Evolutionary conservation across 768 basidiomycete genomes (phyloP), one percentile per base, ranked within the genome.

Genomic region (Dendrothele bispora): DNA sequence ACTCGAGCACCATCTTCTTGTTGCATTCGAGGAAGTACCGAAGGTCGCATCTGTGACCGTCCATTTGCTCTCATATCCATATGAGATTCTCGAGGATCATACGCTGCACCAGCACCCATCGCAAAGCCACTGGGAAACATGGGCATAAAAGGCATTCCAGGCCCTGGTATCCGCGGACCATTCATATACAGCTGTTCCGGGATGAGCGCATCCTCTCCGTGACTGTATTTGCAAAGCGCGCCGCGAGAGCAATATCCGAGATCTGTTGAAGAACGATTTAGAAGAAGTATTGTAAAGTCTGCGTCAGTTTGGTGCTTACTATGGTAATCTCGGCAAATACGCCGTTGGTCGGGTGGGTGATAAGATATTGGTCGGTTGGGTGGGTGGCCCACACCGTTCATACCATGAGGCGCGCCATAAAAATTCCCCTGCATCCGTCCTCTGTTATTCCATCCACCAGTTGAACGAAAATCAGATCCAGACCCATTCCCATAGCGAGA

Each of bases 211-310:
- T 95, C 91, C 2, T 91, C 90, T 29, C 90, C 92, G 57, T 98
- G 95, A 51, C 89, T 92, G 67, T 83, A 98, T 61, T 91, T 93
- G 76, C 95, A 98, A 51, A 79, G 78, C 17, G 80, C 84, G 39
- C 95, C 95, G 26, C 93, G 83, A 32, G 89, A 81, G 57, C 95
- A 98, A 68, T 85, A 97, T 1, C 95, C 95, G 49, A 84, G 84
- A 61, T 95, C 95, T 98, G 55, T 7, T 41, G 7, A 51, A 37
- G 47, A 17, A n/a, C n/a, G n/a, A n/a, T n/a, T n/a, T n/a, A n/a
- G n/a, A n/a, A n/a, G n/a, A n/a, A n/a, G n/a, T n/a, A n/a, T n/a
- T n/a, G n/a, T n/a, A 47, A 44, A 43, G 52, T 52, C 49, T 46
- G 49, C 46, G 35, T 12, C 34, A 35, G 22, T 53, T 36, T 39